phyloP scores from a whole-genome alignment of 805 yeast species.

The Ogataea paradorogensis region DNA sequence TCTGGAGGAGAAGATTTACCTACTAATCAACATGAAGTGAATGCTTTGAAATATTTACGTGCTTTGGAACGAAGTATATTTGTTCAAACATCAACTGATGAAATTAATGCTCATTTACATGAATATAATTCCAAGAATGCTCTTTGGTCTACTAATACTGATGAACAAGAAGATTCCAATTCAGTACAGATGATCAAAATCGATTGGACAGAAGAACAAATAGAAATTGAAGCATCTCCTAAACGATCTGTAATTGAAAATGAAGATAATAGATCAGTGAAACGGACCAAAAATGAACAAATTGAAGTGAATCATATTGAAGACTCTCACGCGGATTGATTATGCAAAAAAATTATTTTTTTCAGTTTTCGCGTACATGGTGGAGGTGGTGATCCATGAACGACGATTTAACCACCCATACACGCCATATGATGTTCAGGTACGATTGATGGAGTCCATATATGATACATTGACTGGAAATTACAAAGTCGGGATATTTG shows the following conservation, averaged over 20 bases:
- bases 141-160: neutral
- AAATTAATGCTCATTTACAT: conserved; percentile 19
- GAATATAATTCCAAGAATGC: conserved; percentile 20
- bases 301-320: conserved; percentile 7
- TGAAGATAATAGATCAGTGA: conserved; percentile 16
- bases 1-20: neutral
- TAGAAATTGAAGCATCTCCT: conserved; percentile 15
- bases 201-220: conserved; percentile 12
- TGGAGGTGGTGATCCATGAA: conserved; percentile 22
- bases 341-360: neutral
- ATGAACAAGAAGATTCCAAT: conserved; percentile 4
- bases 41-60: conserved; percentile 26
- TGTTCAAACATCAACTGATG: conserved; percentile 25
- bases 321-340: neutral
- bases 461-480: conserved; percentile 53
- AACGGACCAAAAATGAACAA: conserved; percentile 18
- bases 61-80: conserved; percentile 23
- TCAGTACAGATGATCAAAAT: conserved; percentile 21
- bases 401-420: conserved; percentile 68
- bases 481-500: conserved; percentile 75
- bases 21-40: conserved; percentile 10
- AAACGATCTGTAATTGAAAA: conserved; percentile 11
- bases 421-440: conserved; percentile 75
- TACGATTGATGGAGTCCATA: conserved; percentile 71
- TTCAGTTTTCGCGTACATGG: conserved; percentile 11